A percentile compares a stretch with the other conserved stretches of the same genome.
These are phyloP conservation scores for Dothideomycetes sp. DNA, from an alignment of 2,329 filamentous ascomycete genomes.

Conservation along the genomic window DNA sequence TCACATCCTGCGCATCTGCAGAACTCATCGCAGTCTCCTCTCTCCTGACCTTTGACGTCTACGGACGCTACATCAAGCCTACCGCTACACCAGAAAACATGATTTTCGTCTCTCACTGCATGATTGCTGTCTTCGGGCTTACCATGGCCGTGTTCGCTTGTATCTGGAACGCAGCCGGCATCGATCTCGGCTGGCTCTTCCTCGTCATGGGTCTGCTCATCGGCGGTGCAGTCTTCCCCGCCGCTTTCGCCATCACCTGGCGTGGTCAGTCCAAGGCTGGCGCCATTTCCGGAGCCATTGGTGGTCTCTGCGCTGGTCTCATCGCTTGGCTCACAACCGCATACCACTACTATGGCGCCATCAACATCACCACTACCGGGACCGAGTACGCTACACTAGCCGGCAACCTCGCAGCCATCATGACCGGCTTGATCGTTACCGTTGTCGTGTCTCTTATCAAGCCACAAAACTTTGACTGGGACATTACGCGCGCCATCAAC, in stretches of 20 bases:
- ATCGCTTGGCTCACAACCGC: conserved; percentile 27
- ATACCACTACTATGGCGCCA: conserved; percentile 22
- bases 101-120: conserved; percentile 28
- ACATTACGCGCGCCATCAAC: conserved; percentile 26
- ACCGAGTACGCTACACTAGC: conserved; percentile 27
- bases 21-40: conserved; percentile 30
- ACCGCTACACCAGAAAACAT: conserved; percentile 23
- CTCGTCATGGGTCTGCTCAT: conserved; percentile 31
- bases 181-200: conserved; percentile 31
- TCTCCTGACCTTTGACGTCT: conserved; percentile 29
- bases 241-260: conserved; percentile 24
- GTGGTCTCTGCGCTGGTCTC: conserved; percentile 23
- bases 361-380: conserved; percentile 29
- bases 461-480: conserved; percentile 29
- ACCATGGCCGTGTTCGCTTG: conserved; percentile 22
- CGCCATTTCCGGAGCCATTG: conserved; percentile 23
- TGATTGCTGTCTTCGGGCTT: conserved; percentile 29
- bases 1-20: conserved; percentile 19
- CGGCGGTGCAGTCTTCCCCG: conserved; percentile 28
- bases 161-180: conserved; percentile 25
- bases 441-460: conserved; percentile 24
- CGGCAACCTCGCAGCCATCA: conserved; percentile 23
- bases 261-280: conserved; percentile 21
- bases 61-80: conserved; percentile 29
- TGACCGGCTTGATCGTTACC: conserved; percentile 14